These are phyloP conservation scores for Lachnellula suecica DNA, from an alignment of 2,329 filamentous ascomycete species.

Conservation along the genomic window DNA sequence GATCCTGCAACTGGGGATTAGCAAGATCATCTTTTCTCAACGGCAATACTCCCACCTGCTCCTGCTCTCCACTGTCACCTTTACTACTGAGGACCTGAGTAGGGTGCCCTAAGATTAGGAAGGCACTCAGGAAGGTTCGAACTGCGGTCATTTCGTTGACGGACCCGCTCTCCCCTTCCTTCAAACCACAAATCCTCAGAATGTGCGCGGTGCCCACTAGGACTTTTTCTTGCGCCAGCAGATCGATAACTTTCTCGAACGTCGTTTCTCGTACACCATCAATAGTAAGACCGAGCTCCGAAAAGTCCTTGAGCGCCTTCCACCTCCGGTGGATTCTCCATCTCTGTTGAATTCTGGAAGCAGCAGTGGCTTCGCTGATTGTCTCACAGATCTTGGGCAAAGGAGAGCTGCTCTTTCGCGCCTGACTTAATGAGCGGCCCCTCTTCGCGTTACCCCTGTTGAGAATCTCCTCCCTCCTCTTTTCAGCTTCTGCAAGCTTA, in stretches of 20 bases:
- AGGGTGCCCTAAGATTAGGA: conserved; percentile 76
- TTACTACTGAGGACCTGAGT: conserved; percentile 76
- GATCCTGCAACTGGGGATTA: conserved; percentile 65
- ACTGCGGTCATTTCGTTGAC: conserved; percentile 69
- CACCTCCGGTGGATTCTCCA: conserved; percentile 63
- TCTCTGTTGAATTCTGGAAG: conserved; percentile 64
- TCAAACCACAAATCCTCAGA: conserved; percentile 67
- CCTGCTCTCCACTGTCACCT: conserved; percentile 55
- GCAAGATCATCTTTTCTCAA: conserved; percentile 53
- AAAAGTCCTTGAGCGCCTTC: conserved; percentile 64
- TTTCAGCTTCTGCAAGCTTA: conserved; percentile 74
- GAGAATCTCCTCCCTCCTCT: conserved; percentile 64
- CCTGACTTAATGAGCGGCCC: conserved; percentile 52
- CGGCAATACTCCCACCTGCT: conserved; percentile 51
- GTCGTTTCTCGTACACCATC: conserved; percentile 67
- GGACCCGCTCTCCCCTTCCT: conserved; percentile 61
- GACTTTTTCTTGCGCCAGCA: conserved; percentile 67
- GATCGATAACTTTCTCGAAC: conserved; percentile 71
- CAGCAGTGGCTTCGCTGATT: conserved; percentile 62
- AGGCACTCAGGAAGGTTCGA: conserved; percentile 76
- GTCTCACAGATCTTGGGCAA: conserved; percentile 48
- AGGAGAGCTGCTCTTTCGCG: conserved; percentile 49
- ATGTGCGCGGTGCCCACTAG: conserved; percentile 65
- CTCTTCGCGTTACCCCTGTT: conserved; percentile 52
- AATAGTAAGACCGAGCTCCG: conserved; percentile 65